These are phyloP conservation scores for Exophiala lecanii-corni DNA, from an alignment of 2,329 filamentous ascomycete genomes.

Conservation along the genomic window DNA sequence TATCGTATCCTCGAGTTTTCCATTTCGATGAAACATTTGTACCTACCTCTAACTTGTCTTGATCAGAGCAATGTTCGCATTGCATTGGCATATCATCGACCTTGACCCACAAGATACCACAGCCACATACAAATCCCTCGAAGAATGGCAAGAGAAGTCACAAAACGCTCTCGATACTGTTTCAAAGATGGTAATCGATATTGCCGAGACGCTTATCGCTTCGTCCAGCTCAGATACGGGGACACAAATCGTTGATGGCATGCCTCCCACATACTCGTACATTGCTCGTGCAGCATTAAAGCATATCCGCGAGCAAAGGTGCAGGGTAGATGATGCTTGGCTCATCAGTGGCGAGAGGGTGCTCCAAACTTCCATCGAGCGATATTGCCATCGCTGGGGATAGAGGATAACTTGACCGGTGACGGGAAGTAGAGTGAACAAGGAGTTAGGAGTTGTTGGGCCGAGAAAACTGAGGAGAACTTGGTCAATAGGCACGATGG, in stretches of 20 bases:
- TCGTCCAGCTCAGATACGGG: background rate
- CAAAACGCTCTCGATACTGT: slow-evolving; percentile 24
- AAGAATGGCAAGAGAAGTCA: slow-evolving; percentile 16
- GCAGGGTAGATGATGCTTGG: background rate
- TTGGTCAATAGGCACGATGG: too few species aligned
- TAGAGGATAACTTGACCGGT: too few species aligned
- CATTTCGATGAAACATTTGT: too few species aligned
- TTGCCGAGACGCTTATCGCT: slow-evolving; percentile 11
- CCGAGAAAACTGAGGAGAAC: too few species aligned
- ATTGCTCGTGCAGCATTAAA: background rate
- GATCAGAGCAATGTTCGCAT: slow-evolving; percentile 21
- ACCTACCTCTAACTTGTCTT: slow-evolving; percentile 5
- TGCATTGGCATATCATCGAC: slow-evolving; percentile 20
- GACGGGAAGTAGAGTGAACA: too few species aligned
- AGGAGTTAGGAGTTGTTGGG: too few species aligned
- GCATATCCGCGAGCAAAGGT: background rate
- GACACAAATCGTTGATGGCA: background rate
- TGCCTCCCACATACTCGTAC: slow-evolving; percentile 1
- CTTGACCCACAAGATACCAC: slow-evolving; percentile 6
- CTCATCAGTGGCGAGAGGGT: background rate
- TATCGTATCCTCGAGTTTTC: too few species aligned
- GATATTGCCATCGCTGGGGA: background rate
- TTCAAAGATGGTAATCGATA: slow-evolving; percentile 26
- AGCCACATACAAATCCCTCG: slow-evolving; percentile 7
- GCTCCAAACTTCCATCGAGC: background rate